phyloP scores from a whole-genome alignment of 2,329 filamentous ascomycete genomes.

The Spiromastix sp. region DNA sequence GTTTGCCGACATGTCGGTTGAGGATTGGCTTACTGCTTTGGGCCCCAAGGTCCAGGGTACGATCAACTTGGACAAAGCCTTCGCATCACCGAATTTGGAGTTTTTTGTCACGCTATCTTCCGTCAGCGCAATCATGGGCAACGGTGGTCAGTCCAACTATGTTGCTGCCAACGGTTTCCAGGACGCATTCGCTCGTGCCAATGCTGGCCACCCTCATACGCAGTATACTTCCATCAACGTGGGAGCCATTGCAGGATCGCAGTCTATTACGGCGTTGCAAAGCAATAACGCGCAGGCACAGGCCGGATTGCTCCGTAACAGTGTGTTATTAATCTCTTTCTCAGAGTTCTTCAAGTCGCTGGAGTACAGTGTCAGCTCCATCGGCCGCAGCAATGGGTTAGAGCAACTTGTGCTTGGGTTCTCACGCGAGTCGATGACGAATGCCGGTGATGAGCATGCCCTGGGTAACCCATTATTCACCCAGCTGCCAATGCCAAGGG shows the following conservation, averaged over 20 bases:
- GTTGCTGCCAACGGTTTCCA: slow-evolving; percentile 11
- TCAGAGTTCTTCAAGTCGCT: neutral
- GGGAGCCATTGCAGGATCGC: neutral
- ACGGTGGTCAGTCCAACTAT: slow-evolving; percentile 12
- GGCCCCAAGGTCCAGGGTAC: slow-evolving; percentile 18
- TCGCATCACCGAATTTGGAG: slow-evolving; percentile 12
- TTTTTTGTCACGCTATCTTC: slow-evolving; percentile 18
- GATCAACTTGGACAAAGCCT: slow-evolving; percentile 16
- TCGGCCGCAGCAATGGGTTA: too few relatives aligned
- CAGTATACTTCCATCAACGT: neutral
- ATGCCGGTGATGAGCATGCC: neutral
- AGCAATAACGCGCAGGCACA: neutral
- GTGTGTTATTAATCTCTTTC: neutral
- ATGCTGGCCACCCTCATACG: neutral
- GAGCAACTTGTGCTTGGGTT: too few relatives aligned
- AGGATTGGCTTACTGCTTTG: slow-evolving; percentile 10
- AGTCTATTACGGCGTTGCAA: neutral
- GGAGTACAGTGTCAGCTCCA: too few relatives aligned
- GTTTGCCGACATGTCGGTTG: slow-evolving; percentile 12
- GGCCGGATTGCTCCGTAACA: neutral
- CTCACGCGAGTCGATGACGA: neutral
- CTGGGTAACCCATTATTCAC: too few relatives aligned
- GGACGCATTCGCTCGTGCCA: slow-evolving; percentile 15
- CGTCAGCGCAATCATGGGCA: slow-evolving; percentile 8
- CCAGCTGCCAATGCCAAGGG: too few relatives aligned